Conservation (phyloP, 352 stramenopile genomes). For the Thalassiosira hispida region DNA sequence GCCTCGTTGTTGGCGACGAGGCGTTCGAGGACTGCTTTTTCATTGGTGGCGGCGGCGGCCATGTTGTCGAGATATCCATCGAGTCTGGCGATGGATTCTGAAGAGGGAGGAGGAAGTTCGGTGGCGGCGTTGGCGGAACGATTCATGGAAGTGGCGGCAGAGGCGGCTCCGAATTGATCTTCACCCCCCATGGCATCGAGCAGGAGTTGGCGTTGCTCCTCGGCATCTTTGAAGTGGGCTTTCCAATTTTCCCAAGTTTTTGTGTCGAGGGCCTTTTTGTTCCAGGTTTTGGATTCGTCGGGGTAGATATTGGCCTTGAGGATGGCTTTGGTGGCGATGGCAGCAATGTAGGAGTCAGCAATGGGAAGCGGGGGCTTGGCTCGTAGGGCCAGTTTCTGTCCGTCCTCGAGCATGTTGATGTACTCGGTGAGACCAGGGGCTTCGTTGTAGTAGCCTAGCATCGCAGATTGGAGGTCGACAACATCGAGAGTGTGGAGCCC, state of each 20-base stretch:
- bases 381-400: background rate
- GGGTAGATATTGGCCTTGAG: background rate
- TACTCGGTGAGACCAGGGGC: constrained; percentile 16
- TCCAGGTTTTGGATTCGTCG: background rate
- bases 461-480: constrained; percentile 9
- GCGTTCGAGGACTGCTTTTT: background rate
- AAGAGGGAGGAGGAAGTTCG: background rate
- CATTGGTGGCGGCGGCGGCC: background rate
- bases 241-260: background rate
- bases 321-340: constrained; percentile 19
- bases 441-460: background rate
- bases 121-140: too few species aligned
- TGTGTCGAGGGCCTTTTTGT: background rate
- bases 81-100: background rate
- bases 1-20: background rate
- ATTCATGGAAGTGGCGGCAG: background rate
- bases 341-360: background rate
- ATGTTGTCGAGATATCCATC: constrained; percentile 12
- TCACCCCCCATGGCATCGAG: too few species aligned
- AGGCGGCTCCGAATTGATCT: background rate
- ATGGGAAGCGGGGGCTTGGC: constrained; percentile 8
- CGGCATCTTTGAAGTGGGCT: too few species aligned
- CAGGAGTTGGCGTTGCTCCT: background rate
- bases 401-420: constrained; percentile 34
- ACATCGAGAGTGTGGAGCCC: constrained; percentile 11